phyloP scores from a whole-genome alignment of 2,329 filamentous ascomycete species.

The Xylariomycetidae sp. region DNA sequence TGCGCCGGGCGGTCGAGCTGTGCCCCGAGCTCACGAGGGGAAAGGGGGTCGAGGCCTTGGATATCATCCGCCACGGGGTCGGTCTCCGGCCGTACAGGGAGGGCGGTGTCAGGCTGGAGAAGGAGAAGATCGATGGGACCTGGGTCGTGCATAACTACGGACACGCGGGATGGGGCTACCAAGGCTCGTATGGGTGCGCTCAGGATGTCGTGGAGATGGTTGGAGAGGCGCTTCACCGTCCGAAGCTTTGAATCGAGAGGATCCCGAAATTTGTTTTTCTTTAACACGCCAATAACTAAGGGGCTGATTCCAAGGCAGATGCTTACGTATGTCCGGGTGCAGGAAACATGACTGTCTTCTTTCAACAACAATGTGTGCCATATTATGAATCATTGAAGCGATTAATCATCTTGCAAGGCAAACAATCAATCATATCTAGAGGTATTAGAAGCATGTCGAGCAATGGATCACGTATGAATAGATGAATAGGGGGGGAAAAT shows the following conservation, averaged over 20 bases:
- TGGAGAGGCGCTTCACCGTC: slow-evolving; percentile 46
- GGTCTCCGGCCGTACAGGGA: slow-evolving; percentile 72
- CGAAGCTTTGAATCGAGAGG: slow-evolving; percentile 14
- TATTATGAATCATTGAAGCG: no score
- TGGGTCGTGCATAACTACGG: slow-evolving; percentile 79
- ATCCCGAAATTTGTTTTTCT: neutral
- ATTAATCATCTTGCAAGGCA: no score
- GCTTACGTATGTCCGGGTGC: no score
- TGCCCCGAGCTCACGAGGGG: slow-evolving; percentile 61
- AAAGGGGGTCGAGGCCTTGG: slow-evolving; percentile 66
- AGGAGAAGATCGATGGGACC: slow-evolving; percentile 58
- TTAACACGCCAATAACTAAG: neutral
- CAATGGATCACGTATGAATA: no score
- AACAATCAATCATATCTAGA: no score
- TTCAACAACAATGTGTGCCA: no score
- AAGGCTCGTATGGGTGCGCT: slow-evolving; percentile 65
- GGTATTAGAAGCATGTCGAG: no score
- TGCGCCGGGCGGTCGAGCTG: slow-evolving; percentile 67
- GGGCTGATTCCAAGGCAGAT: no score
- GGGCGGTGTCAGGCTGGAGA: slow-evolving; percentile 72
- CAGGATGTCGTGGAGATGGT: slow-evolving; percentile 63
- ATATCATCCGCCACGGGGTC: slow-evolving; percentile 76
- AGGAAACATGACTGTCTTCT: no score
- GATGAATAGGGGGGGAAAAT: no score
- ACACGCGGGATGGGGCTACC: slow-evolving; percentile 74